Base-by-base conservation (phyloP, 371 early-diverging fungal species). In the Saksenaea oblongispora region DNA sequence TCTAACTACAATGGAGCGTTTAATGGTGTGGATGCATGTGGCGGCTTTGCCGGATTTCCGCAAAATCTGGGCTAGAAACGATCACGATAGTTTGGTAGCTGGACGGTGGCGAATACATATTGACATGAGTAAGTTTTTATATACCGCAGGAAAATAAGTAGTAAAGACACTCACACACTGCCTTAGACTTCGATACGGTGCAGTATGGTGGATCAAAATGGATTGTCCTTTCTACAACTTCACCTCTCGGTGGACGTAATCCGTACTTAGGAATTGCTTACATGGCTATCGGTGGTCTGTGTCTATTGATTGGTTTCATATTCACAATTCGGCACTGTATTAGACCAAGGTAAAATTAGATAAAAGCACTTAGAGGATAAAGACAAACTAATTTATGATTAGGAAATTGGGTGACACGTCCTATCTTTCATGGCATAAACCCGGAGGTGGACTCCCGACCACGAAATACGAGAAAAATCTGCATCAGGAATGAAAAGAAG, bases 21-120 rank as follows among this genome's bases (percentile, higher is more conserved):
- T 99, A 63, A 92, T 94, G 76, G 99, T 99, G n/a, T 99, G 99
- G 99, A 98, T 99, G 96, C 89, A 96, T 42, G 90, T 95, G 1
- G 94, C 98, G 2, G 97, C 98, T 0, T 81, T 98, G 62, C 96
- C 99, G 51, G 95, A 89, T 58, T 99, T 99, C 79, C 87, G 98
- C 51, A 99, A 99, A 74, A 83, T 98, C 42, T 99, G 94, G 86
- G 96, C 94, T 24, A 84, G 87, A 73, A 90, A 87, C 62, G 87
- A 87, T 34, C 57, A 73, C 7, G 70, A 83, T 8, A 71, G 72
- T 34, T 76, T 93, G 59, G 58, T 62, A 55, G 77, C 71, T 14
- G 93, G 91, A 5, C 69, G 79, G 56, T 93, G 91, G 72, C 79
- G 87, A 62, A 71, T 92, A 13, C 71, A 79, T 17, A 76, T 93